These are phyloP conservation scores for Komagataella pastoris DNA, from an alignment of 805 yeast species.

Conservation along the genomic window DNA sequence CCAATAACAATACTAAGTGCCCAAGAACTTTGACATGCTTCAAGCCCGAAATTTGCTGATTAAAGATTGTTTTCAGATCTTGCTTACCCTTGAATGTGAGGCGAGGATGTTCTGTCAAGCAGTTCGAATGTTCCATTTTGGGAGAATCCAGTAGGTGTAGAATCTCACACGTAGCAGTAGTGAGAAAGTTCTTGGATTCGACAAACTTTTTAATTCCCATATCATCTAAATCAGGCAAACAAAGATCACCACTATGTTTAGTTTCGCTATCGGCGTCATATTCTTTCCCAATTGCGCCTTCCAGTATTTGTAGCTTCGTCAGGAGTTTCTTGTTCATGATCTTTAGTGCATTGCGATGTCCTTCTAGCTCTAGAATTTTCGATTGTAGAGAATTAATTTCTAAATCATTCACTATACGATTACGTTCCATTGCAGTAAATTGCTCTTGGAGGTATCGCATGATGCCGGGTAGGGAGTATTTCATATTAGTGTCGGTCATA, in stretches of 20 bases:
- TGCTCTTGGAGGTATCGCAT: constrained; percentile 47
- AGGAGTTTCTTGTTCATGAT: constrained; percentile 27
- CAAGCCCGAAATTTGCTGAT: neutral
- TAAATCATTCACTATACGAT: constrained; percentile 36
- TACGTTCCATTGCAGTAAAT: constrained; percentile 30
- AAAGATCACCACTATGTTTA: neutral
- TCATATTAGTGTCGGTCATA: constrained; percentile 1
- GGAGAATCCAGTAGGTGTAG: constrained; percentile 20
- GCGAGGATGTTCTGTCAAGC: neutral
- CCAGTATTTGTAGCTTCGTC: constrained; percentile 23
- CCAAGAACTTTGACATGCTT: neutral
- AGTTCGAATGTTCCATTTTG: constrained; percentile 9
- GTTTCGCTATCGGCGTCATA: neutral
- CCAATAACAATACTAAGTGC: neutral
- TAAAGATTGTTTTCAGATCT: neutral
- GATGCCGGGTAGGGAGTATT: constrained; percentile 41
- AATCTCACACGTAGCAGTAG: constrained; percentile 22
- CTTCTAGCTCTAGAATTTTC: constrained; percentile 35
- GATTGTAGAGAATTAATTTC: constrained; percentile 40
- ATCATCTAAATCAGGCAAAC: constrained; percentile 6
- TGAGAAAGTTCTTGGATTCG: constrained; percentile 19
- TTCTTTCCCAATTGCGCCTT: constrained; percentile 11
- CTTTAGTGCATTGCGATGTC: constrained; percentile 32
- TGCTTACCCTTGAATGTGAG: neutral
- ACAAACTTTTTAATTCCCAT: constrained; percentile 15